Percentiles rank a stretch among this genome's conserved stretches.
These are phyloP conservation scores for Aspergillus mulundensis DNA, from an alignment of 495 filamentous ascomycete species.

Conservation along the genomic window DNA sequence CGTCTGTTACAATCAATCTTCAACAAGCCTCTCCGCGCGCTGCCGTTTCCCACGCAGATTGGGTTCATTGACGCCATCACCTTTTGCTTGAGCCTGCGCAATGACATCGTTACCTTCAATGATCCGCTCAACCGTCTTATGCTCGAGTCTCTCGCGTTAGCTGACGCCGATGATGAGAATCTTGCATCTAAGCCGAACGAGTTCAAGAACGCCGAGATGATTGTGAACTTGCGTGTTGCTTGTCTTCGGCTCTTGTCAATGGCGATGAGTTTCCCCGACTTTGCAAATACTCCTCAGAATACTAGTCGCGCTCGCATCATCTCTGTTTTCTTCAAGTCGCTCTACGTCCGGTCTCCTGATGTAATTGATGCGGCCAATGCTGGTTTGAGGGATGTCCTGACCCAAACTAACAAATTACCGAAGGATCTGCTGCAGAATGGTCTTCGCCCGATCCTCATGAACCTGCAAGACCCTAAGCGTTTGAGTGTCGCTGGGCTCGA, in stretches of 20 bases:
- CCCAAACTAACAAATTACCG: conserved; percentile 83
- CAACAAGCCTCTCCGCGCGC: conserved; percentile 85
- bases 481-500: conserved; percentile 86
- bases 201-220: conserved; percentile 83
- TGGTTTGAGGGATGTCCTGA: conserved; percentile 77
- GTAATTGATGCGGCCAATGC: conserved; percentile 93
- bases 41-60: conserved; percentile 91
- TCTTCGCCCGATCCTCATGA: conserved; percentile 89
- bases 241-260: conserved; percentile 90
- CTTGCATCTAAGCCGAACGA: conserved; percentile 80
- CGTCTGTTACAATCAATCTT: conserved; percentile 82
- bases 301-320: conserved; percentile 81
- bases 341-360: conserved; percentile 85
- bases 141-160: conserved; percentile 85
- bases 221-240: conserved; percentile 86
- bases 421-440: conserved; percentile 95
- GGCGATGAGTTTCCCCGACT: conserved; percentile 88
- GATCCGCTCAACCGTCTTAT: conserved; percentile 84
- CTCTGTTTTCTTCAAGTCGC: conserved; percentile 92
- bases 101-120: conserved; percentile 83
- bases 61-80: conserved; percentile 97
- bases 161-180: conserved; percentile 88
- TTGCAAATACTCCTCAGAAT: conserved; percentile 63
- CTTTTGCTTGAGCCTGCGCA: conserved; percentile 81
- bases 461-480: conserved; percentile 88